phyloP scores from a whole-genome alignment of 1,284 basidiomycete genomes.

The Puccinia horiana region DNA sequence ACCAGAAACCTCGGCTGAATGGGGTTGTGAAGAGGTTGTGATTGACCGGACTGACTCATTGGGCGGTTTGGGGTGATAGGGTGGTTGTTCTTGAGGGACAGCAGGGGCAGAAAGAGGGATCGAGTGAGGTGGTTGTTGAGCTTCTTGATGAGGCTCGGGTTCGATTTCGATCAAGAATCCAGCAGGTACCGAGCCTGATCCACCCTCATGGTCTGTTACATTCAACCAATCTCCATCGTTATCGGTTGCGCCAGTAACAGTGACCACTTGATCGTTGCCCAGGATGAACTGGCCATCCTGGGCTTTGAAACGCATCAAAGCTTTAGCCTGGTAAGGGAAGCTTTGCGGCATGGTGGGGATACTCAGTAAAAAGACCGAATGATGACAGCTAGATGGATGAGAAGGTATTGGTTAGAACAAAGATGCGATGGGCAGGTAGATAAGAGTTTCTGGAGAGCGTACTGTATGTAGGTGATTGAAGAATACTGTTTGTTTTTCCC shows the following conservation, averaged over 20 bases:
- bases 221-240: constrained; percentile 45
- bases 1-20: background rate
- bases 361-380: background rate
- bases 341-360: constrained; percentile 20
- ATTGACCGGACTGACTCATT: background rate
- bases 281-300: constrained; percentile 48
- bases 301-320: constrained; percentile 49
- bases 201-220: constrained; percentile 16
- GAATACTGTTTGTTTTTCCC: too few species aligned
- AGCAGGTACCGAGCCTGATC: constrained; percentile 42
- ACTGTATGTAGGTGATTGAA: too few species aligned
- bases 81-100: background rate
- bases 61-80: background rate
- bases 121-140: background rate
- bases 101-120: background rate
- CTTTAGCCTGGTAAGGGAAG: constrained; percentile 44
- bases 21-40: background rate
- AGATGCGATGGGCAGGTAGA: too few species aligned
- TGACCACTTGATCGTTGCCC: constrained; percentile 24
- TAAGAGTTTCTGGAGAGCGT: too few species aligned
- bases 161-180: constrained; percentile 45
- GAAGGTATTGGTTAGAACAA: background rate
- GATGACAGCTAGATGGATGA: background rate
- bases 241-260: constrained; percentile 40
- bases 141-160: background rate